Evolutionary conservation across 345 rosid genomes (phyloP).

Genomic region (Garcia nutans): DNA sequence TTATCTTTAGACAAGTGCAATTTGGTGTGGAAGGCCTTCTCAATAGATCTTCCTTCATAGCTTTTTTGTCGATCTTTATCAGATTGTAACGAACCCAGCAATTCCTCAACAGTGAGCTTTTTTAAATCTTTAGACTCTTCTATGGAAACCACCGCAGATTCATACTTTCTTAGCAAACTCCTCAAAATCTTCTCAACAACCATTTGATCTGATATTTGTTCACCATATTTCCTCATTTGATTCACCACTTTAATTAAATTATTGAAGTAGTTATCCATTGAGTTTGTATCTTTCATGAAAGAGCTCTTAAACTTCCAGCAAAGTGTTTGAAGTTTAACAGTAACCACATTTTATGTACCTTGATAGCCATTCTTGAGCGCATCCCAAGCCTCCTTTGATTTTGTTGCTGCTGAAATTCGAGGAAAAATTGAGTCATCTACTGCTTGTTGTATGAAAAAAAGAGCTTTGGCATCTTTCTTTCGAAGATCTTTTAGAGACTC

Average conservation of each 20-base stretch:
- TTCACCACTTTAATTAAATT: conserved; percentile 1
- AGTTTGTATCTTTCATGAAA: conserved; percentile 5
- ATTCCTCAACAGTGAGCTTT: background rate
- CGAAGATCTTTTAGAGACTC: no score
- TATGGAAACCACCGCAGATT: background rate
- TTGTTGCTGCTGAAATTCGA: no score
- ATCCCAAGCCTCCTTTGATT: no score
- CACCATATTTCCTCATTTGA: background rate
- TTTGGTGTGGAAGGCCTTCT: background rate
- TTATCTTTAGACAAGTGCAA: background rate
- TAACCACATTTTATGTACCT: background rate
- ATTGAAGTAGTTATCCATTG: background rate
- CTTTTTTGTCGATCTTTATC: background rate
- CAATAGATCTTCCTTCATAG: background rate
- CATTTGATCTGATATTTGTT: background rate
- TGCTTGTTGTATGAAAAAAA: no score
- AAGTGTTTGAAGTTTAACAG: conserved; percentile 12
- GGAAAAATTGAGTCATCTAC: no score
- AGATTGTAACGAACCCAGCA: background rate
- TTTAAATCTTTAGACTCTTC: conserved; percentile 1
- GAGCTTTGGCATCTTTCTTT: no score
- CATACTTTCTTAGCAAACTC: background rate
- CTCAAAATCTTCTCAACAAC: background rate
- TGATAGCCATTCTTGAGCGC: no score
- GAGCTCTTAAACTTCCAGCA: background rate